Percentiles rank a stretch among this genome's conserved stretches.
Conservation (phyloP, 169 alveolate genomes). For the Plasmodium blacklocki region DNA sequence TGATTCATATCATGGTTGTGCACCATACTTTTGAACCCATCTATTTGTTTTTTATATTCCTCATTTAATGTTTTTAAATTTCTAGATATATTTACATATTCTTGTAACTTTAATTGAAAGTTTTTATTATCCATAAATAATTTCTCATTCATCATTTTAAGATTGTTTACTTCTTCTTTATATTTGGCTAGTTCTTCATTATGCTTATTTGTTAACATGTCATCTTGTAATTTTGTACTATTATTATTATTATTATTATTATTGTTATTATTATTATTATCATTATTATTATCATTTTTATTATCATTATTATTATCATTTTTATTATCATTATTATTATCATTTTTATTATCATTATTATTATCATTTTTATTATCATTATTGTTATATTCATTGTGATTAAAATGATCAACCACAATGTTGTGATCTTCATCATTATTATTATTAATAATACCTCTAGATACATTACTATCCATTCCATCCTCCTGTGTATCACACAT, state of each 20-base stretch:
- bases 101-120: conserved; percentile 28
- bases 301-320: background rate
- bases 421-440: too few species aligned
- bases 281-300: background rate
- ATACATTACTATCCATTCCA: background rate
- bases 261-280: background rate
- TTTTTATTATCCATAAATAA: conserved; percentile 36
- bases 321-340: background rate
- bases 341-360: background rate
- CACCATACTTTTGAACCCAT: conserved; percentile 29
- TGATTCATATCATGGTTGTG: conserved; percentile 32
- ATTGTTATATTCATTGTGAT: background rate
- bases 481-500: background rate
- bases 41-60: conserved; percentile 32
- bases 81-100: conserved; percentile 15
- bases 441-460: too few species aligned
- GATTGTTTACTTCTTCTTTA: conserved; percentile 11
- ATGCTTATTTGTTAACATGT: background rate
- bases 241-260: background rate
- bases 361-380: background rate
- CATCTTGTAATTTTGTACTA: background rate
- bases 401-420: too few species aligned
- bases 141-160: conserved; percentile 27
- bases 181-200: background rate
- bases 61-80: conserved; percentile 14